Evolutionary conservation across 1,284 basidiomycete genomes (phyloP).

Genomic region (Coniferiporia weirii): DNA sequence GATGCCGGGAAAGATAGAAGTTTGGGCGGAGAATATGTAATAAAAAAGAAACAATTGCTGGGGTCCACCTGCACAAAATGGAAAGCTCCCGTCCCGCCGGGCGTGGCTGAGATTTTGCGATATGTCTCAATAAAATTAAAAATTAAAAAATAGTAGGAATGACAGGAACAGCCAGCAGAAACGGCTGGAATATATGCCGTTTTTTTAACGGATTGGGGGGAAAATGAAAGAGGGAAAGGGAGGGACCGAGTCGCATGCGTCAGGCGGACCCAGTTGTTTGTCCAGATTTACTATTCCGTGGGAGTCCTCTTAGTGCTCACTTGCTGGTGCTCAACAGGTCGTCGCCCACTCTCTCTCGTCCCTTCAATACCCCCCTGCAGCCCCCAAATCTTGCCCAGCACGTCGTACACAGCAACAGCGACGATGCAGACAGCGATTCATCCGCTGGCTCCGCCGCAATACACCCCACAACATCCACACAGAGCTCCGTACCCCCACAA

Average conservation of each 20-base stretch:
- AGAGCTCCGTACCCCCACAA: conserved; percentile 47
- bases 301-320: conserved; percentile 8
- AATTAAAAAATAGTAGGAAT: not conserved
- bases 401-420: conserved; percentile 36
- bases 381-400: conserved; percentile 3
- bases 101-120: not conserved
- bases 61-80: not conserved
- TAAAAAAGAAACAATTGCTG: not conserved
- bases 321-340: not conserved
- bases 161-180: no score
- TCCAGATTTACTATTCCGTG: conserved; percentile 2
- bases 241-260: not conserved
- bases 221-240: not conserved
- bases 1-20: not conserved
- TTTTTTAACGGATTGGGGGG: not conserved
- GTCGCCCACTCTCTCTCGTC: conserved; percentile 30
- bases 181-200: no score
- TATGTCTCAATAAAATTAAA: not conserved
- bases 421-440: conserved; percentile 65
- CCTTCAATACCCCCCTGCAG: conserved; percentile 3
- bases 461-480: not conserved
- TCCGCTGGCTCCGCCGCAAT: conserved; percentile 46
- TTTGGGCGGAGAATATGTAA: not conserved
- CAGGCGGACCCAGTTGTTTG: not conserved
- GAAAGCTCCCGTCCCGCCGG: not conserved